phyloP scores from a whole-genome alignment of 768 basidiomycete species.

The Russula virescens region DNA sequence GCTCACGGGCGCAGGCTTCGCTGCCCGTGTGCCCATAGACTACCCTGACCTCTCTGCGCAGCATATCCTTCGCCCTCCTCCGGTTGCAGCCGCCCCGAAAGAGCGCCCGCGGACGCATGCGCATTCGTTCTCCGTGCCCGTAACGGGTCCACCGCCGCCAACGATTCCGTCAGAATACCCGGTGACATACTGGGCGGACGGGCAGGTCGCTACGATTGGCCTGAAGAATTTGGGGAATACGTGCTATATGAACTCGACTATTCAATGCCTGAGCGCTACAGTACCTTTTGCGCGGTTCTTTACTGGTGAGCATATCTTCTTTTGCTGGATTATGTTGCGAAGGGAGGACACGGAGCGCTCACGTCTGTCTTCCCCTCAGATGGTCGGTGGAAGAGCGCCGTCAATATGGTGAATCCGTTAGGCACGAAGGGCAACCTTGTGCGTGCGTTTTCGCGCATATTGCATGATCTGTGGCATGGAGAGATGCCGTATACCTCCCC shows the following conservation, averaged over 20 bases:
- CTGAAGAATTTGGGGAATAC: conserved; percentile 96
- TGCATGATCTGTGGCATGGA: conserved; percentile 84
- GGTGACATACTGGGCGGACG: conserved; percentile 78
- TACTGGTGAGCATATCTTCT: conserved; percentile 50
- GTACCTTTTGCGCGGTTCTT: conserved; percentile 93
- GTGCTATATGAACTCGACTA: conserved; percentile 98
- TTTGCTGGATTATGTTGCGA: neutral
- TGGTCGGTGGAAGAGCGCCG: conserved; percentile 71
- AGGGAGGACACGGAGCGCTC: neutral
- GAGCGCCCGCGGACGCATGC: conserved; percentile 54
- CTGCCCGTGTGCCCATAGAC: conserved; percentile 55
- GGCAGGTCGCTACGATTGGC: conserved; percentile 73
- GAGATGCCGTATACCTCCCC: conserved; percentile 81
- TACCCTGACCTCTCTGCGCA: conserved; percentile 71
- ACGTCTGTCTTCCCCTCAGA: conserved; percentile 38
- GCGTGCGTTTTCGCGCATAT: conserved; percentile 72
- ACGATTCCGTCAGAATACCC: conserved; percentile 73
- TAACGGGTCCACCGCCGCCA: conserved; percentile 50
- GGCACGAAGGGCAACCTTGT: conserved; percentile 85
- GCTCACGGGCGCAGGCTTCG: conserved; percentile 34
- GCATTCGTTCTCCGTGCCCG: conserved; percentile 34
- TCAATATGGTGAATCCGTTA: conserved; percentile 81
- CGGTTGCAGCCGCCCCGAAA: conserved; percentile 68
- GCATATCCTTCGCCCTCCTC: conserved; percentile 68
- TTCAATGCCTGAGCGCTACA: conserved; percentile 94